Evolutionary conservation across 306 rosid species (phyloP), one percentile per base, ranked within the genome.

Genomic region (Vigna hirtella): DNA sequence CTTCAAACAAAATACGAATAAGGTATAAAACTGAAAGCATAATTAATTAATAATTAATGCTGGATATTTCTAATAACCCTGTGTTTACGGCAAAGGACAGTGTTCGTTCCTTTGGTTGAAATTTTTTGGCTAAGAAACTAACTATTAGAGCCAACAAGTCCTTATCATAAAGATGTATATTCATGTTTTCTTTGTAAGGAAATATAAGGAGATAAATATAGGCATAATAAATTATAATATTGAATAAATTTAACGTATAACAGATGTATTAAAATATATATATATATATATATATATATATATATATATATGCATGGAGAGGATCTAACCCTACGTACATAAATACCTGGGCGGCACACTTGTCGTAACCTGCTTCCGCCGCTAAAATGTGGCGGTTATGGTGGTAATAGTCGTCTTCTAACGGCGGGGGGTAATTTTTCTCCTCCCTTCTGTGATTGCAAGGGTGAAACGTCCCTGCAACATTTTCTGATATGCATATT

Each of bases 401-500:
- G 6, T 28, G 4, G 18, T 59, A 43, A 10, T 43, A 1, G 14
- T 51, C 11, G 5, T 51, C 1, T 6, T 51, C 24, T 7, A 8
- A 17, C 1, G 58, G 26, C 12, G 26, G 12, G 3, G 12, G 8
- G 58, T 3, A 2, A 5, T 8, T 9, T 52, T 52, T 50, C 9
- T 50, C 17, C 26, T 0, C 26, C 3, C 24, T 52, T 17, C 4
- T 9, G 13, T 1, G 0, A 15, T 1, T 3, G 18, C 68, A 62
- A 5, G 68, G 68, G 68, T 62, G 68, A 62, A 62, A 62, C 34
- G 68, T 16, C 4, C 7, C 13, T 0, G 47, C 68, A 34, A 62
- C 68, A 3, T 62, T 62, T 62, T 62, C 68, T 62, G 68, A 32
- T 32, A 62, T 62, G n/a, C 68, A 62, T 32, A 62, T 62, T 6